Conservation (phyloP, 331 rosid species). For the Telfairia occidentalis region DNA sequence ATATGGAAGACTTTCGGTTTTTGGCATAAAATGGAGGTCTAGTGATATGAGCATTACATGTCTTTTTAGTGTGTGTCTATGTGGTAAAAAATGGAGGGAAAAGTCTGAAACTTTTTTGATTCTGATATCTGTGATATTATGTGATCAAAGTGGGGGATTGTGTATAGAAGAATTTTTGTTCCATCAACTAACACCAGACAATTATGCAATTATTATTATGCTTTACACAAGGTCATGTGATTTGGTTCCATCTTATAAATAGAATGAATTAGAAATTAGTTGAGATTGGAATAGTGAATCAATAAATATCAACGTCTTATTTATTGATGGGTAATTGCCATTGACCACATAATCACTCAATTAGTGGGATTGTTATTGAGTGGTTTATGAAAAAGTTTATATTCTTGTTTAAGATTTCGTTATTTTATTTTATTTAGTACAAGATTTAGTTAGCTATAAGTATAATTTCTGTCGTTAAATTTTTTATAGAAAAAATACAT, state of each 20-base stretch:
- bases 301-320: no score
- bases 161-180: conserved; percentile 5
- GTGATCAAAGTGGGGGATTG: not conserved
- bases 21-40: not conserved
- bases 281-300: not conserved
- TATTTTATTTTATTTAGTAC: no score
- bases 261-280: not conserved
- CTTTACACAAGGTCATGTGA: not conserved
- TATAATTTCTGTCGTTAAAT: no score
- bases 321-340: no score
- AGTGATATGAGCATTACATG: not conserved
- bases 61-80: not conserved
- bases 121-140: not conserved
- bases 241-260: not conserved
- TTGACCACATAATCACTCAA: no score
- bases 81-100: not conserved
- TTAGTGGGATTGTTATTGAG: no score
- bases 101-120: not conserved
- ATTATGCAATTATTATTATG: conserved; percentile 9
- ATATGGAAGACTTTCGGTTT: conserved; percentile 3
- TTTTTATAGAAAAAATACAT: no score
- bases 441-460: no score
- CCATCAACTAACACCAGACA: not conserved
- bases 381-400: no score
- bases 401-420: no score